Conservation (phyloP, 371 early-diverging fungal species). For the Mitosporidium daphniae region DNA sequence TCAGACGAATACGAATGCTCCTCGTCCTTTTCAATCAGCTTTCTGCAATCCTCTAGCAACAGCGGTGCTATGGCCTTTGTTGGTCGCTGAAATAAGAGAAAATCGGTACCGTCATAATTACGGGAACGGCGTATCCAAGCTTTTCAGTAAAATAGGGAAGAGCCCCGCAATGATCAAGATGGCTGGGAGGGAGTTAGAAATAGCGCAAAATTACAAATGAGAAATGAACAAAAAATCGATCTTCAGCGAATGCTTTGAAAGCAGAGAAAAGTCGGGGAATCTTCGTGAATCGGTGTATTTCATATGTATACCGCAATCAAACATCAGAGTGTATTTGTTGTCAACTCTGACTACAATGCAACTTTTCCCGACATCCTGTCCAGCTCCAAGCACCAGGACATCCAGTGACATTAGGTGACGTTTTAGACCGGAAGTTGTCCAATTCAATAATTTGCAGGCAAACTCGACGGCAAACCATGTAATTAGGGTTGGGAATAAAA, state of each 20-base stretch:
- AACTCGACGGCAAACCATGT: no score
- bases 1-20: conserved; percentile 5
- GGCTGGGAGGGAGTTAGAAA: no score
- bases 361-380: conserved; percentile 63
- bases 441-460: no score
- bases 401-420: no score
- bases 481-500: no score
- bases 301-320: conserved; percentile 78
- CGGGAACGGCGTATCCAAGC: conserved; percentile 63
- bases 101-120: conserved; percentile 79
- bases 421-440: no score
- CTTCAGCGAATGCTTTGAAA: conserved; percentile 3
- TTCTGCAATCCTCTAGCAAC: conserved; percentile 53
- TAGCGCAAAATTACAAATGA: no score
- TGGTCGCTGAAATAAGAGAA: no score
- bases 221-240: conserved; percentile 62
- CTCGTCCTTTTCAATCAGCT: conserved; percentile 38
- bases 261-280: conserved; percentile 78
- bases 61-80: conserved; percentile 71
- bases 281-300: conserved; percentile 70
- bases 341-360: conserved; percentile 55
- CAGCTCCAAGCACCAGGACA: conserved; percentile 35
- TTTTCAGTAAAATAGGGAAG: conserved; percentile 73
- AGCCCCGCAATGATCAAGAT: conserved; percentile 84
- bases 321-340: conserved; percentile 60